Percentiles rank a stretch among this genome's conserved stretches.
Conservation (phyloP, 768 basidiomycete genomes). For the Agaricus sinodeliciosus region DNA sequence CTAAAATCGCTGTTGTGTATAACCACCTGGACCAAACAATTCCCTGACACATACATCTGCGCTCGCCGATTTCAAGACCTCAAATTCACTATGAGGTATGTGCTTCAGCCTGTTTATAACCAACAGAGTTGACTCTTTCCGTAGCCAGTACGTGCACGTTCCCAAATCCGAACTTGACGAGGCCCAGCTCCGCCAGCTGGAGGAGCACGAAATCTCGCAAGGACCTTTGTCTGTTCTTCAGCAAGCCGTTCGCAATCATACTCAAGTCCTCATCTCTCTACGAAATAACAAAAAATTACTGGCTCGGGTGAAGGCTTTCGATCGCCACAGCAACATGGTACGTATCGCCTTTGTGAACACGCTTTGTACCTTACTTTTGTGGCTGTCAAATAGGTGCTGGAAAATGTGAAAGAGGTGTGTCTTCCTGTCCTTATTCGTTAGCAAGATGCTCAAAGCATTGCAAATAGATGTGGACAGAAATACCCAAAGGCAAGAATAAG, state of each 20-base stretch:
- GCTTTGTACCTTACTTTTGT: slow-evolving; percentile 5
- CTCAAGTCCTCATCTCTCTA: slow-evolving; percentile 94
- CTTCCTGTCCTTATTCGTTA: not conserved
- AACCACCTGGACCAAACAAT: slow-evolving; percentile 20
- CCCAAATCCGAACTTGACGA: slow-evolving; percentile 98
- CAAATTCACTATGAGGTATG: slow-evolving; percentile 29
- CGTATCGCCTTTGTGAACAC: slow-evolving; percentile 18
- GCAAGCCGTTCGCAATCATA: slow-evolving; percentile 95
- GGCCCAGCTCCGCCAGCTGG: slow-evolving; percentile 89
- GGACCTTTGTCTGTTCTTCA: slow-evolving; percentile 95
- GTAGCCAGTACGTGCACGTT: slow-evolving; percentile 93
- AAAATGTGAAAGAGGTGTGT: slow-evolving; percentile 94
- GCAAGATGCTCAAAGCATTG: not conserved
- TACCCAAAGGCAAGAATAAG: slow-evolving; percentile 97
- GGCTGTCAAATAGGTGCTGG: slow-evolving; percentile 60
- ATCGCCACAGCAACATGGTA: slow-evolving; percentile 98
- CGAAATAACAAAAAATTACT: slow-evolving; percentile 98
- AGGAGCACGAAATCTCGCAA: slow-evolving; percentile 98
- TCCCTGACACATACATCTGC: not conserved
- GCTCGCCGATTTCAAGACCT: not conserved
- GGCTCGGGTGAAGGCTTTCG: slow-evolving; percentile 96
- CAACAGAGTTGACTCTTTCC: not conserved
- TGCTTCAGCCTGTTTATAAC: not conserved
- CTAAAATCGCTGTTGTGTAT: slow-evolving; percentile 28
- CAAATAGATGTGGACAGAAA: slow-evolving; percentile 97